Evolutionary conservation across 176 grass and related monocot species (phyloP).

Genomic region (Triticum dicoccoides): DNA sequence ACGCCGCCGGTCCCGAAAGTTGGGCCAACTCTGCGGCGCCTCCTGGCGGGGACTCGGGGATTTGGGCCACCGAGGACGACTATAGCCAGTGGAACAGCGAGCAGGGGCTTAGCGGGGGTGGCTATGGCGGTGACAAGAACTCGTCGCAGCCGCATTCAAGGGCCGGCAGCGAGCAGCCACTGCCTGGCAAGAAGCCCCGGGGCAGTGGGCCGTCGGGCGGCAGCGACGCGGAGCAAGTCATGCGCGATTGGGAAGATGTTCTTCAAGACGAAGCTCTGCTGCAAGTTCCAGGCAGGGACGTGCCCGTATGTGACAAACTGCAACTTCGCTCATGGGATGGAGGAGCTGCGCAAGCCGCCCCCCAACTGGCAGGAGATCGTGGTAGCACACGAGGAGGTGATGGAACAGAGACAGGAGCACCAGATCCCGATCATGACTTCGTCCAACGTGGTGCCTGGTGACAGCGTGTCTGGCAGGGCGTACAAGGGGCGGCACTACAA

Average conservation of each 20-base stretch:
- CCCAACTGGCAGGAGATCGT: slow-evolving; percentile 98
- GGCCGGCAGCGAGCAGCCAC: slow-evolving; percentile 85
- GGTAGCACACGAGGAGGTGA: slow-evolving; percentile 65
- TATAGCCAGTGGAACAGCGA: slow-evolving; percentile 73
- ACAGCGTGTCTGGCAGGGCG: slow-evolving; percentile 36
- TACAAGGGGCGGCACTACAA: slow-evolving; percentile 96
- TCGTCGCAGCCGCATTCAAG: slow-evolving; percentile 56
- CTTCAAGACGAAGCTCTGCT: slow-evolving; percentile 99
- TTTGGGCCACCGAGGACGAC: slow-evolving; percentile 96
- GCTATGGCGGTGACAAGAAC: slow-evolving; percentile 44
- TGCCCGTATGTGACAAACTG: slow-evolving; percentile 95
- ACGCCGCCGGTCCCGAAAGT: slow-evolving; percentile 51
- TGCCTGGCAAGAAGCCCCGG: slow-evolving; percentile 64
- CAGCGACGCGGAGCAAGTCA: slow-evolving; percentile 54
- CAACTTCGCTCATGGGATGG: slow-evolving; percentile 97
- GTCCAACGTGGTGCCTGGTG: slow-evolving; percentile 30
- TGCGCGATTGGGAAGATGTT: slow-evolving; percentile 96
- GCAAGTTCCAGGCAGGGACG: slow-evolving; percentile 86
- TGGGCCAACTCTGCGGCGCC: slow-evolving; percentile 42
- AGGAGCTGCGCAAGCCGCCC: slow-evolving; percentile 98
- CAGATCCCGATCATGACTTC: slow-evolving; percentile 88
- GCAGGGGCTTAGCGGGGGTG: slow-evolving; percentile 30
- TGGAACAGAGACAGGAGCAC: slow-evolving; percentile 64
- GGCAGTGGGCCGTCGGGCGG: slow-evolving; percentile 13
- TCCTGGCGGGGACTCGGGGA: slow-evolving; percentile 32